Base-by-base conservation (phyloP, 1,284 basidiomycete species). In the Agaricales sp. region DNA sequence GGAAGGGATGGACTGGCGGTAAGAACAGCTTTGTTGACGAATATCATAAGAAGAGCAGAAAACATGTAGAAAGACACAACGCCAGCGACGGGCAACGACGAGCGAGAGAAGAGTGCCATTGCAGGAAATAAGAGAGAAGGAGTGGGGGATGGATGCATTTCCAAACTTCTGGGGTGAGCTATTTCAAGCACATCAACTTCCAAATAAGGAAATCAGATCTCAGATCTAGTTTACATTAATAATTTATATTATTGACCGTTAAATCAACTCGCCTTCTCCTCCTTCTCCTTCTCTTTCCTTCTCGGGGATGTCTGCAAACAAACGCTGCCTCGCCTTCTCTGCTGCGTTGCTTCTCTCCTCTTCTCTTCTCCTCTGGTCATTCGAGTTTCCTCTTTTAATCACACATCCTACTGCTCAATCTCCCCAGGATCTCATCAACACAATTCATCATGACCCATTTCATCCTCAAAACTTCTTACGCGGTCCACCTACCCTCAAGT, bases 21-120 rank as follows among this genome's bases (percentile, higher is more conserved):
- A 47, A n/a, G 19, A 13, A 70, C 72, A 58, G 30, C 30, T 35
- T 35, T 35, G 30, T 69, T 87, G 80, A 81, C 85, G 74, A 87
- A 80, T 53, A 88, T 80, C 86, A 88, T 87, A 59, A 85, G 74
- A 46, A 91, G 65, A 19, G 87, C 87, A 50, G 87, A 85, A n/a
- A 88, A 75, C 44, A 90, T 72, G 60, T 90, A 90, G 66, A 90
- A 90, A 21, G 71, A 61, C 6, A 87, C 82, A 3, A 85, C 85
- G 30, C 74, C 80, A 41, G 63, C 30, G 8, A 35, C 30, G 30
- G 30, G 30, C 8, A 35, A n/a, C 8, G 8, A 11, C n/a, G 30
- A 8, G 11, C 30, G 8, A 11, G 30, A 11, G 30, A 35, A 35
- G 30, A 35, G 8, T 8, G 30, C 30, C 30, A 35, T 35, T 35